These are phyloP conservation scores for Phoma herbarum DNA, from an alignment of 2,329 filamentous ascomycete genomes.

Conservation along the genomic window DNA sequence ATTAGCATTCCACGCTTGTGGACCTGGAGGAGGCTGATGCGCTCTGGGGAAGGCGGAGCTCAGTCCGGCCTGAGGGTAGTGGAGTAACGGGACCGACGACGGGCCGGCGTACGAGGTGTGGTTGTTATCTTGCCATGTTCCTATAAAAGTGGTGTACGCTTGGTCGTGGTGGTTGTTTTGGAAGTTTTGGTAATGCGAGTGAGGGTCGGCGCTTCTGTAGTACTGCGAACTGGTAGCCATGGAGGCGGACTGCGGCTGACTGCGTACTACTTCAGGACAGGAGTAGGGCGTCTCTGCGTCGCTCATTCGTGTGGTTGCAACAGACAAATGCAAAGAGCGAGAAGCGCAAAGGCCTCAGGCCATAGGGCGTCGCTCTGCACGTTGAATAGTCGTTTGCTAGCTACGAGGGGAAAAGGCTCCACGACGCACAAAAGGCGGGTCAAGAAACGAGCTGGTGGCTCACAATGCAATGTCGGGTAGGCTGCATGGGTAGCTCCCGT, in stretches of 20 bases:
- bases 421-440: slow-evolving; percentile 32
- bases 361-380: slow-evolving; percentile 30
- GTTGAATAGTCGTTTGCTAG: slow-evolving; percentile 30
- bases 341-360: slow-evolving; percentile 31
- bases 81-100: slow-evolving; percentile 35
- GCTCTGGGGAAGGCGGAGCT: slow-evolving; percentile 35
- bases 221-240: slow-evolving; percentile 45
- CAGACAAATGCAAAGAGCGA: slow-evolving; percentile 30
- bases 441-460: slow-evolving; percentile 33
- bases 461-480: slow-evolving; percentile 28
- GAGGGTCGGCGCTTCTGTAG: slow-evolving; percentile 40
- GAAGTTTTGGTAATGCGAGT: slow-evolving; percentile 41
- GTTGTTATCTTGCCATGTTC: slow-evolving; percentile 37
- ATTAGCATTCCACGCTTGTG: slow-evolving; percentile 32
- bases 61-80: slow-evolving; percentile 36
- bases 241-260: slow-evolving; percentile 36
- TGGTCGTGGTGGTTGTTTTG: slow-evolving; percentile 34
- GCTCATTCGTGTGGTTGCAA: slow-evolving; percentile 33
- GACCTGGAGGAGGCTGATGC: slow-evolving; percentile 24
- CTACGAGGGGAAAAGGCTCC: slow-evolving; percentile 30
- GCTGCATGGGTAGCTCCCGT: slow-evolving; percentile 32
- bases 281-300: slow-evolving; percentile 28
- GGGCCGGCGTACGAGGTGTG: slow-evolving; percentile 38
- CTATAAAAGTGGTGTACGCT: slow-evolving; percentile 25
- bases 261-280: slow-evolving; percentile 33